A percentile compares a stretch with the other conserved stretches of the same genome.
phyloP scores from a whole-genome alignment of 495 filamentous ascomycete species.

The Aspergillus kassunensis region DNA sequence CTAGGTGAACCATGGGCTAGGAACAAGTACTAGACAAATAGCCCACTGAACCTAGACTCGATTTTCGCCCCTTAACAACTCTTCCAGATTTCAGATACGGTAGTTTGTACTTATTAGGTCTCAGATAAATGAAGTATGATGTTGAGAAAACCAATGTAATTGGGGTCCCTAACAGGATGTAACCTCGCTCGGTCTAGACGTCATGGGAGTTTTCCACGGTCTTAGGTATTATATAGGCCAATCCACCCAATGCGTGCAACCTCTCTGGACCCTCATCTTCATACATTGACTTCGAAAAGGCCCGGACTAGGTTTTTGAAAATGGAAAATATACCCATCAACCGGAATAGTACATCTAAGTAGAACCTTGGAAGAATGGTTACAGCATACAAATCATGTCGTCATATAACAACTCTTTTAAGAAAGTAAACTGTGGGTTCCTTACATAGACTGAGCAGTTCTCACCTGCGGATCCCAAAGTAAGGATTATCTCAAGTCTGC shows the following conservation, averaged over 20 bases:
- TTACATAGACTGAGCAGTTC: neutral
- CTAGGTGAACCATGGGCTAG: no score
- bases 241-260: no score
- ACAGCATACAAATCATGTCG: neutral
- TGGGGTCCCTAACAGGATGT: neutral
- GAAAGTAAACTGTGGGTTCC: neutral
- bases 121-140: no score
- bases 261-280: neutral
- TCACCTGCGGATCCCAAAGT: neutral
- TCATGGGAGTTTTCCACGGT: neutral
- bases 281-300: neutral
- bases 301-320: neutral
- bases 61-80: no score
- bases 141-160: neutral
- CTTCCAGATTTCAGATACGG: no score
- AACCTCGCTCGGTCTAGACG: conserved; percentile 1
- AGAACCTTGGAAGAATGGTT: neutral
- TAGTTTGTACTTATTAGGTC: no score
- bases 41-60: no score
- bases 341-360: neutral
- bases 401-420: neutral
- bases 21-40: no score
- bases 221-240: neutral
- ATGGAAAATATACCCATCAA: neutral
- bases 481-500: neutral